phyloP scores from a whole-genome alignment of 1,284 basidiomycete genomes.

The Ustilago crameri region DNA sequence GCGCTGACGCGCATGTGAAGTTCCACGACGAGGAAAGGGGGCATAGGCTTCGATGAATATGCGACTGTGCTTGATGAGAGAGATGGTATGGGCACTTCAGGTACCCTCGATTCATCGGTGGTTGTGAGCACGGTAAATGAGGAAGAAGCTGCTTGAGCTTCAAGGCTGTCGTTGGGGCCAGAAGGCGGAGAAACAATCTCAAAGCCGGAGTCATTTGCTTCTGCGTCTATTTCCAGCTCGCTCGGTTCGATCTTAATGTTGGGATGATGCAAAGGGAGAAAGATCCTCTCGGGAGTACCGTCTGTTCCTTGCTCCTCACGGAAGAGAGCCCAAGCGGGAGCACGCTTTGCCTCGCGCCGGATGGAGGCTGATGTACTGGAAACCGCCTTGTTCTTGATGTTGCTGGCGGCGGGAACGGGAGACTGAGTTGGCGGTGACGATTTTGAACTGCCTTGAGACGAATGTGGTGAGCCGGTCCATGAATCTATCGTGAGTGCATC shows the following conservation, averaged over 20 bases:
- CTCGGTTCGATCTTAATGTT: no score
- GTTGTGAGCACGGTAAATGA: no score
- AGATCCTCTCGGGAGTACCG: not conserved
- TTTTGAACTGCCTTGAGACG: conserved; percentile 3
- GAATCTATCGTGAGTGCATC: not conserved
- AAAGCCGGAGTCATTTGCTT: no score
- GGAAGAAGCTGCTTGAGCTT: no score
- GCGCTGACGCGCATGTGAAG: conserved; percentile 12
- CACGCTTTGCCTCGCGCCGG: not conserved
- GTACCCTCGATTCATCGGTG: no score
- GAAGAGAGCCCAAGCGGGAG: conserved; percentile 10
- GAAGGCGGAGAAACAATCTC: no score
- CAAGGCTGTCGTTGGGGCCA: no score
- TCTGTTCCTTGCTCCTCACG: not conserved
- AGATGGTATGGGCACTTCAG: no score
- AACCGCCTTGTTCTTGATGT: not conserved
- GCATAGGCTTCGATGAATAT: no score
- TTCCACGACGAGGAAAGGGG: conserved; percentile 18
- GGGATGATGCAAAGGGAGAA: no score
- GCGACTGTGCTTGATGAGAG: no score
- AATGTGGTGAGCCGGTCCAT: conserved; percentile 8
- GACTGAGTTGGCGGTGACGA: conserved; percentile 5
- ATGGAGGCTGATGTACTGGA: not conserved
- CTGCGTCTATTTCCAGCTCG: no score
- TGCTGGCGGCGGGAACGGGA: not conserved